phyloP scores from a whole-genome alignment of 768 basidiomycete species.

The Chiua virens region DNA sequence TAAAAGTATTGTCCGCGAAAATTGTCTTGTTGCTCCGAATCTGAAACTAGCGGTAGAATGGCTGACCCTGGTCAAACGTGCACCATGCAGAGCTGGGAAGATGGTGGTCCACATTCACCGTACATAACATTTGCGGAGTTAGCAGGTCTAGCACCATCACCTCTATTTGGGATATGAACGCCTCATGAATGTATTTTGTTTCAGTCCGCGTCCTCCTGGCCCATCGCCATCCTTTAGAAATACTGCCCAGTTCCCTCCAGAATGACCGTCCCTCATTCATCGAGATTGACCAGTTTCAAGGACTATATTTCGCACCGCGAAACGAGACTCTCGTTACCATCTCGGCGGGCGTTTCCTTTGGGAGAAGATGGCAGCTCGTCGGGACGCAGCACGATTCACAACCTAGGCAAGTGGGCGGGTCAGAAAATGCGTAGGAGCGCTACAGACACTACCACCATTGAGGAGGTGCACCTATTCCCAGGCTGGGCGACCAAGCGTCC shows the following conservation, averaged over 20 bases:
- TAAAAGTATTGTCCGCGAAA: slow-evolving; percentile 3
- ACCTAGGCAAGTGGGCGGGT: slow-evolving; percentile 65
- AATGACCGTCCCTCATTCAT: slow-evolving; percentile 33
- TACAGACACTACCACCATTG: slow-evolving; percentile 28
- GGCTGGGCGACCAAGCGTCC: slow-evolving; percentile 74
- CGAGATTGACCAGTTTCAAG: slow-evolving; percentile 41
- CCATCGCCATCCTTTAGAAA: background rate
- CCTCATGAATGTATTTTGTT: slow-evolving; percentile 14
- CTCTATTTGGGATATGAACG: background rate
- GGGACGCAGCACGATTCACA: slow-evolving; percentile 33
- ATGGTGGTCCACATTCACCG: slow-evolving; percentile 11
- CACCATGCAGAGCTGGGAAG: background rate
- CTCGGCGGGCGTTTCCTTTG: slow-evolving; percentile 13
- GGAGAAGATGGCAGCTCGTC: slow-evolving; percentile 23
- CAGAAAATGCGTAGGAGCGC: slow-evolving; percentile 47
- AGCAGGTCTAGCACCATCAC: background rate
- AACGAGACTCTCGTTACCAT: slow-evolving; percentile 28
- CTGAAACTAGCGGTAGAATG: background rate
- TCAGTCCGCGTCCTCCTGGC: background rate
- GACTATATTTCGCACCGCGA: slow-evolving; percentile 51
- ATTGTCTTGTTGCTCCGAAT: background rate
- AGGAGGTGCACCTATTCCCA: slow-evolving; percentile 66
- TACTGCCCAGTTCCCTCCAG: slow-evolving; percentile 6
- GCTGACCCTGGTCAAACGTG: background rate
- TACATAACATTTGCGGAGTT: background rate